Base-by-base conservation (phyloP, 2,329 filamentous ascomycete species). In the Xenoacremonium recifei region DNA sequence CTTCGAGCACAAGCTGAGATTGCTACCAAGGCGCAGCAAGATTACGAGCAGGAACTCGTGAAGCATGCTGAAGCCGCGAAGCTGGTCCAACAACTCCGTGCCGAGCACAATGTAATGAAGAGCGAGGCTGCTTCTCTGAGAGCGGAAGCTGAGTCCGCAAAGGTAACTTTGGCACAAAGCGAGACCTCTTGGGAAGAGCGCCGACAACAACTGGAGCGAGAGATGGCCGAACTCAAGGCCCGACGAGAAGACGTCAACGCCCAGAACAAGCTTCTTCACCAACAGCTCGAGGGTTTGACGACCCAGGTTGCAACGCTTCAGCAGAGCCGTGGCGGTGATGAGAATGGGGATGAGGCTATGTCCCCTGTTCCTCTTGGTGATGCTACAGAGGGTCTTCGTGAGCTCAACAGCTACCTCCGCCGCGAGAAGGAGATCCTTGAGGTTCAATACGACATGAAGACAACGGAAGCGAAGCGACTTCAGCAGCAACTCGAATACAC, bases 401-500 rank as follows among this genome's bases (percentile, higher is more conserved):
- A 97, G 58, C 80, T 99, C 42, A 95, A 95, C 67, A 86, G 81
- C 48, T 99, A 93, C 64, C 73, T 99, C 47, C 85, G 92, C 34
- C 86, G 89, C 31, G 95, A 99, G 68, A 99, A 97, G 72, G 93
- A 97, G 62, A 97, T 99, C 51, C 79, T 96, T 7, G 92, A 99
- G 55, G 89, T 96, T n/a, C 92, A 97, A 59, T 87, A 90, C 57
- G 91, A 96, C 54, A 75, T 97, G 33, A 91, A 92, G 57, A 77
- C 84, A 1, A 89, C 95, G 56, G 93, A 99, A 66, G 77, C 82
- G 40, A 95, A 95, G 67, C 83, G 93, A 40, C 69, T 96, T 31
- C 88, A 92, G 58, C 89, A 96, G 57, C 90, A 97, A 60, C 77
- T 96, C 18, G 86, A 95, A 37, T 91, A 96, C 61, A 77, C 85